Evolutionary conservation across 73 alveolate species (phyloP).

Genomic region (Tetrahymena borealis): DNA sequence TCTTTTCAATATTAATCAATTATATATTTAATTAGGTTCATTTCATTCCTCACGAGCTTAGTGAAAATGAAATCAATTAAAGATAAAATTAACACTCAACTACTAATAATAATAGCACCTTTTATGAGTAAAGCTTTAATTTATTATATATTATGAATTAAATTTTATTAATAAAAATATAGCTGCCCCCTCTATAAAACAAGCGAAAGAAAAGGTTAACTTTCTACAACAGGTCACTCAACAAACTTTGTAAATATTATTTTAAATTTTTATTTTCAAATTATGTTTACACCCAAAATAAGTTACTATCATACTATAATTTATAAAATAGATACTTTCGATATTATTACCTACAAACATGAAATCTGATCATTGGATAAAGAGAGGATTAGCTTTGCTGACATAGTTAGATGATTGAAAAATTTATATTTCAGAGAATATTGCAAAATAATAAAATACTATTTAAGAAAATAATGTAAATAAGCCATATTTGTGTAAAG

Average conservation of each 20-base stretch:
- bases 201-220: slow-evolving; percentile 79
- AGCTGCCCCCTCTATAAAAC: slow-evolving; percentile 92
- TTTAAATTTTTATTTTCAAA: background rate
- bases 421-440: background rate
- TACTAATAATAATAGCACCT: background rate
- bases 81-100: slow-evolving; percentile 42
- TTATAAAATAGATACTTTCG: slow-evolving; percentile 58
- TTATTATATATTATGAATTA: background rate
- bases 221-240: slow-evolving; percentile 96
- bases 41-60: slow-evolving; percentile 74
- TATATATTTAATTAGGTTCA: slow-evolving; percentile 71
- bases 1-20: too few species aligned
- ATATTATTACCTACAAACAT: slow-evolving; percentile 62
- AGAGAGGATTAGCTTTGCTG: slow-evolving; percentile 92
- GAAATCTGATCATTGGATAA: slow-evolving; percentile 82
- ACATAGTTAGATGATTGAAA: slow-evolving; percentile 87
- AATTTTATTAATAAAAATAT: slow-evolving; percentile 23
- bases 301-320: too few species aligned
- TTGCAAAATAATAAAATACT: background rate
- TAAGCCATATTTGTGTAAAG: too few species aligned
- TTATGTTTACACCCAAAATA: too few species aligned
- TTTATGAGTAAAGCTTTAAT: background rate
- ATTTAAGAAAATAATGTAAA: background rate
- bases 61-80: slow-evolving; percentile 37
- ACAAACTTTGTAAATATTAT: slow-evolving; percentile 64